These are phyloP conservation scores for Fonsecaea pedrosoi DNA, from an alignment of 2,329 filamentous ascomycete genomes.

Conservation along the genomic window DNA sequence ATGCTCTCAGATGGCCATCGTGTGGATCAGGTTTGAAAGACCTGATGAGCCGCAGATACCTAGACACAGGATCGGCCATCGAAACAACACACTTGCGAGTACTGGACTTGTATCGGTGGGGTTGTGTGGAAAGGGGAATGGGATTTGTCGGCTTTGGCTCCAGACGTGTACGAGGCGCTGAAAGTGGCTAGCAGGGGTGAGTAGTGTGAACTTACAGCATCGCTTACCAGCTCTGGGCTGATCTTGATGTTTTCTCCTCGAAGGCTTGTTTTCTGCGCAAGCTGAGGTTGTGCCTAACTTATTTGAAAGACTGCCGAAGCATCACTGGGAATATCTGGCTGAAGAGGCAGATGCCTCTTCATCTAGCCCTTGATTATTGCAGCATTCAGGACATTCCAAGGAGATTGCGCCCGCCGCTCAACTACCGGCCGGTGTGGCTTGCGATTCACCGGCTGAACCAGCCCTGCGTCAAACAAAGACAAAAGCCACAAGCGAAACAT, in stretches of 20 bases:
- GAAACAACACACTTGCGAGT: no score
- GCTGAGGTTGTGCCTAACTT: neutral
- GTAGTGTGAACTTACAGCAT: neutral
- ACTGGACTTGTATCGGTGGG: no score
- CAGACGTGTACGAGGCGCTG: neutral
- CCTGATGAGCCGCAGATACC: no score
- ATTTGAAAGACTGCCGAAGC: neutral
- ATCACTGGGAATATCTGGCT: neutral
- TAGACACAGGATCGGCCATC: no score
- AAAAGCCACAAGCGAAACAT: neutral
- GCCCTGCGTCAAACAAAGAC: neutral
- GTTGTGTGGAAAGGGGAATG: neutral
- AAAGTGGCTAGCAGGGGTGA: neutral
- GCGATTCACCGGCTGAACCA: slow-evolving; percentile 3
- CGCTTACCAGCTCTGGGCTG: neutral
- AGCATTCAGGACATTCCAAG: neutral
- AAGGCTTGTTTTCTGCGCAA: neutral
- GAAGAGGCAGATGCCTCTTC: neutral
- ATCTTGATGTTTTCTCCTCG: neutral
- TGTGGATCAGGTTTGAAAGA: no score
- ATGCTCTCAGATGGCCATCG: no score
- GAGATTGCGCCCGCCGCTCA: neutral
- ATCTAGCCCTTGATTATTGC: neutral
- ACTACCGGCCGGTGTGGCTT: slow-evolving; percentile 2
- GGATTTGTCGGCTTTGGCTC: neutral